Evolutionary conservation across 2,329 filamentous ascomycete genomes (phyloP), one percentile per base, ranked within the genome.

Genomic region (Xylaria hypoxylon): DNA sequence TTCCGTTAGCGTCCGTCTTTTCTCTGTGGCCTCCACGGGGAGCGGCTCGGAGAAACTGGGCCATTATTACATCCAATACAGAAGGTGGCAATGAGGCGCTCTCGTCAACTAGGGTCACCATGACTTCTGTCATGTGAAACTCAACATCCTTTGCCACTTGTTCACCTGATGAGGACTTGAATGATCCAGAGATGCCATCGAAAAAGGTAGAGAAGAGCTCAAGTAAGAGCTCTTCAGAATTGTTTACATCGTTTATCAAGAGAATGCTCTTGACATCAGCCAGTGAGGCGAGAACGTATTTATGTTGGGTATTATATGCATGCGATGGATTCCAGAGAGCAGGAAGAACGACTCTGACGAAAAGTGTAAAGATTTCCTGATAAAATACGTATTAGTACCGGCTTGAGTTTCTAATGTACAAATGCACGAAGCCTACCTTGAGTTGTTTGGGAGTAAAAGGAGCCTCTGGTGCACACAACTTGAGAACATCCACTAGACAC

Each of bases 231-330:
- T 89, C 87, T 64, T 97, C 93, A 58, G 92, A 88, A 63, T 92
- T 90, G 28, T 94, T 90, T 44, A 98, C 87, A 73, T 99, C 96
- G 68, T 92, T 92, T 71, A 99, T 87, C 45, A 99, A 88, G 8
- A 98, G 87, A 47, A 99, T 93, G 80, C 94, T 97, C 84, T 98
- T 97, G 73, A 97, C 92, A 72, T 97, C 93, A 62, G 93, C 90
- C 33, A 99, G 86, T 19, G 94, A 97, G 68, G 90, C 89, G 67
- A 99, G 85, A 68, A 97, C 92, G 76, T 96, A 96, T 80, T 96
- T 90, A 81, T 99, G 93, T 79, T 98, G 94, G 68, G 89, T 90
- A 79, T 97, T 95, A 83, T 97, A 98, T 10, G 94, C 90, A 77
- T 97, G 91, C 44, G 90, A 90, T 13, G 94, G 93, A 74, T 97